These are phyloP conservation scores for Mycena epipterygia DNA, from an alignment of 768 basidiomycete genomes.

Conservation along the genomic window DNA sequence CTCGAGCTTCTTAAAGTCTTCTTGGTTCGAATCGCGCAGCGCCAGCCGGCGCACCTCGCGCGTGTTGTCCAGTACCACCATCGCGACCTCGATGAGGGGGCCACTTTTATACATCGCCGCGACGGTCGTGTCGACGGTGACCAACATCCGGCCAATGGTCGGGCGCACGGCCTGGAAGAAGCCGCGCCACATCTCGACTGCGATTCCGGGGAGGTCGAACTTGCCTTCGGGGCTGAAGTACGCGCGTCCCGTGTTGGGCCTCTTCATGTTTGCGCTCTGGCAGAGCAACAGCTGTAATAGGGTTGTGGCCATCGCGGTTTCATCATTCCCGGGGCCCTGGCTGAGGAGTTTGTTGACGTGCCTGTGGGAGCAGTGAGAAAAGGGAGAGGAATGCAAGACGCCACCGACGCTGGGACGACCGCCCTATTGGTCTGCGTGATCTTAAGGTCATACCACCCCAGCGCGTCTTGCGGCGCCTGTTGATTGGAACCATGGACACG, in stretches of 20 bases:
- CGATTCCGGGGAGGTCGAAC: slow-evolving; percentile 13
- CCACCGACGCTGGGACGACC: slow-evolving; percentile 46
- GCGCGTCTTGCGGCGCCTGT: slow-evolving; percentile 13
- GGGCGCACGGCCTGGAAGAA: slow-evolving; percentile 57
- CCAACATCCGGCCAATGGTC: slow-evolving; percentile 40
- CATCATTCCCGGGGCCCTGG: slow-evolving; percentile 15
- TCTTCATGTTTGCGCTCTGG: slow-evolving; percentile 49
- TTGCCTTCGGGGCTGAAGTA: slow-evolving; percentile 46
- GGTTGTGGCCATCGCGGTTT: slow-evolving; percentile 46
- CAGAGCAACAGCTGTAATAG: slow-evolving; percentile 51
- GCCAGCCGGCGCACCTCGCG: slow-evolving; percentile 43
- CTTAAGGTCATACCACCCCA: slow-evolving; percentile 35
- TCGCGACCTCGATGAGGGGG: slow-evolving; percentile 38
- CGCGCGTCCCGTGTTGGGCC: slow-evolving; percentile 49
- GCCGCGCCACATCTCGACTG: slow-evolving; percentile 51
- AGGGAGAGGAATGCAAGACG: background rate
- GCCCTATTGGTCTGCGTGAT: slow-evolving; percentile 47
- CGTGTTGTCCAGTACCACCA: slow-evolving; percentile 37
- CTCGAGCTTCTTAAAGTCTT: slow-evolving; percentile 39
- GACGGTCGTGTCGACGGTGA: slow-evolving; percentile 54
- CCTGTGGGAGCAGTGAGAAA: slow-evolving; percentile 1
- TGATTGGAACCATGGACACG: slow-evolving; percentile 50
- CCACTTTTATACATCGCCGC: slow-evolving; percentile 47
- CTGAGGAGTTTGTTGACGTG: slow-evolving; percentile 17
- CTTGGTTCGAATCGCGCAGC: slow-evolving; percentile 20